phyloP scores from a whole-genome alignment of 106 monocot species.

The Dendrobium chrysotoxum region DNA sequence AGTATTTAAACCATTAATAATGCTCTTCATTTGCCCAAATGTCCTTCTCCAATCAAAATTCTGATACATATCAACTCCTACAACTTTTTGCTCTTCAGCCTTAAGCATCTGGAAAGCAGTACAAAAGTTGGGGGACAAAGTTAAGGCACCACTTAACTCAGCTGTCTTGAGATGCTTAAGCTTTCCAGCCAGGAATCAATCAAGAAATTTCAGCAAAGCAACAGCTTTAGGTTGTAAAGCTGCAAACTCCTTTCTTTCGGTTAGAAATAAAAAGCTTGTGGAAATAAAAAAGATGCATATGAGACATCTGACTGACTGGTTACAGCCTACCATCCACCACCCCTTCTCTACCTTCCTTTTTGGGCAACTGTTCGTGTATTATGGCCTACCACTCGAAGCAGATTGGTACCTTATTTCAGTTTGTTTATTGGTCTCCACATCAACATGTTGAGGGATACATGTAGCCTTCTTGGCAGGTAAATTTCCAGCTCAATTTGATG shows the following conservation, averaged over 20 bases:
- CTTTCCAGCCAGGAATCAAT: background rate
- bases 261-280: background rate
- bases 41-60: too few species aligned
- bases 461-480: background rate
- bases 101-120: too few species aligned
- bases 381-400: background rate
- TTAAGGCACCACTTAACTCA: too few species aligned
- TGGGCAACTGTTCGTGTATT: background rate
- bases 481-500: too few species aligned
- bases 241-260: background rate
- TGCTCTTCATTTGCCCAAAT: too few species aligned
- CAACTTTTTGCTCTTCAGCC: too few species aligned
- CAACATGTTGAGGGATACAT: background rate
- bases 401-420: background rate
- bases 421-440: too few species aligned
- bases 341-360: background rate
- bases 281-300: background rate
- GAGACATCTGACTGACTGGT: background rate
- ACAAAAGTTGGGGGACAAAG: too few species aligned
- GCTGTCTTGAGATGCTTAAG: background rate
- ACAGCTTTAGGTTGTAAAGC: conserved; percentile 5
- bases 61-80: too few species aligned
- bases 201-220: background rate
- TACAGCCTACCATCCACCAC: background rate
- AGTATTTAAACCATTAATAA: too few species aligned